Conservation (phyloP, 2,329 filamentous ascomycete genomes). For the Fusarium sp. region DNA sequence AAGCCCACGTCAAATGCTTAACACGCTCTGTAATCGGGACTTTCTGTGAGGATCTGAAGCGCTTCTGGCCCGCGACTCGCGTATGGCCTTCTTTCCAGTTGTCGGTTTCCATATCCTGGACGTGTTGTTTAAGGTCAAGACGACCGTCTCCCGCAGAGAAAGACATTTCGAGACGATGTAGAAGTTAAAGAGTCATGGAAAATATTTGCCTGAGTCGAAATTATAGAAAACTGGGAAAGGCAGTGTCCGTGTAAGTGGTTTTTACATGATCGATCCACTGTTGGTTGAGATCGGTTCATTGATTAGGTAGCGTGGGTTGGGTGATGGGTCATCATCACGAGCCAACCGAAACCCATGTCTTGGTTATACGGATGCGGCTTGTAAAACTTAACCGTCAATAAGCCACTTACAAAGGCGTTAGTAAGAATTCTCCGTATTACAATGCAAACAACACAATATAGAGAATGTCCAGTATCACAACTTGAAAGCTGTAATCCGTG, state of each 20-base stretch:
- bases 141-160: constrained; percentile 15
- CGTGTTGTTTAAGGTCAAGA: constrained; percentile 30
- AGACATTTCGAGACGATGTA: constrained; percentile 1
- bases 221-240: background rate
- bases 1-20: constrained; percentile 47
- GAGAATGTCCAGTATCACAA: background rate
- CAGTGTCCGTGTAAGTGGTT: background rate
- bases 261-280: constrained; percentile 8
- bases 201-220: background rate
- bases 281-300: background rate
- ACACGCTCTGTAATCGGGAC: constrained; percentile 39
- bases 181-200: background rate
- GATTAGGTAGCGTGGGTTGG: constrained; percentile 4
- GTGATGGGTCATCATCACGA: constrained; percentile 3
- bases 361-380: background rate
- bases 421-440: background rate
- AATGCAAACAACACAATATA: background rate
- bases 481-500: background rate
- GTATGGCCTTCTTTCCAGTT: constrained; percentile 46
- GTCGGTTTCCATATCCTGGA: constrained; percentile 39
- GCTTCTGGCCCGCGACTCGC: constrained; percentile 40
- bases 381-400: background rate
- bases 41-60: constrained; percentile 23
- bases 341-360: background rate
- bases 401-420: background rate